phyloP scores from a whole-genome alignment of 2,329 filamentous ascomycete species.

The Colletotrichum agaves region DNA sequence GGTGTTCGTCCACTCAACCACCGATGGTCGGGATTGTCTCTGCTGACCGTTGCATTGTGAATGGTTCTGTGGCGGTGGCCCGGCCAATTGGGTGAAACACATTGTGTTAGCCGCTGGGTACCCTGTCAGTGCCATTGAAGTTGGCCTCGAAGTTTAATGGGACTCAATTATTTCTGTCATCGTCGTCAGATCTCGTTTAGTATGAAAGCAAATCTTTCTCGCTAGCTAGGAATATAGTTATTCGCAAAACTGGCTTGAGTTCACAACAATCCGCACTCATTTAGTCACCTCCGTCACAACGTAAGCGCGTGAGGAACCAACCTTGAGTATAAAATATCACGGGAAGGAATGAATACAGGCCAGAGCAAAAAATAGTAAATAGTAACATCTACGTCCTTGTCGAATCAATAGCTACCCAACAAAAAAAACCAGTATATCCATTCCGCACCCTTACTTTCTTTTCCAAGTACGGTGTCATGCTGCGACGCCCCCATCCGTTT shows the following conservation, averaged over 20 bases:
- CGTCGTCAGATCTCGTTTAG: not conserved
- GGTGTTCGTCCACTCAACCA: slow-evolving; percentile 12
- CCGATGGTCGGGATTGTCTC: slow-evolving; percentile 1
- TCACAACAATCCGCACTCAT: too few species aligned
- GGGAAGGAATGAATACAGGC: slow-evolving; percentile 25
- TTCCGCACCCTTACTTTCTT: slow-evolving; percentile 8
- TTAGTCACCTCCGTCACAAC: not conserved
- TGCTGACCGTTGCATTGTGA: not conserved
- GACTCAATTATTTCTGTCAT: not conserved
- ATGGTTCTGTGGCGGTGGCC: not conserved
- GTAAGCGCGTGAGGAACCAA: too few species aligned
- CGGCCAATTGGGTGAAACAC: not conserved
- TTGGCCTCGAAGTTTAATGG: not conserved
- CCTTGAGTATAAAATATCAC: not conserved
- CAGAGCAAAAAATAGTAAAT: slow-evolving; percentile 29
- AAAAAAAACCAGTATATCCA: slow-evolving; percentile 29
- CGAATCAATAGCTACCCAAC: slow-evolving; percentile 17
- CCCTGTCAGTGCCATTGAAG: not conserved
- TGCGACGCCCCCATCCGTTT: not conserved
- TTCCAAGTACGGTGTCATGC: slow-evolving; percentile 10
- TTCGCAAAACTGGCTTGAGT: too few species aligned
- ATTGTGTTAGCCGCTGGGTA: not conserved
- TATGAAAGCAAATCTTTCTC: too few species aligned
- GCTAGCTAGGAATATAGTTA: too few species aligned
- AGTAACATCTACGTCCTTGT: slow-evolving; percentile 33